These are phyloP conservation scores for Chytriomyces hyalinus DNA, from an alignment of 192 early-diverging fungal genomes.

Conservation along the genomic window DNA sequence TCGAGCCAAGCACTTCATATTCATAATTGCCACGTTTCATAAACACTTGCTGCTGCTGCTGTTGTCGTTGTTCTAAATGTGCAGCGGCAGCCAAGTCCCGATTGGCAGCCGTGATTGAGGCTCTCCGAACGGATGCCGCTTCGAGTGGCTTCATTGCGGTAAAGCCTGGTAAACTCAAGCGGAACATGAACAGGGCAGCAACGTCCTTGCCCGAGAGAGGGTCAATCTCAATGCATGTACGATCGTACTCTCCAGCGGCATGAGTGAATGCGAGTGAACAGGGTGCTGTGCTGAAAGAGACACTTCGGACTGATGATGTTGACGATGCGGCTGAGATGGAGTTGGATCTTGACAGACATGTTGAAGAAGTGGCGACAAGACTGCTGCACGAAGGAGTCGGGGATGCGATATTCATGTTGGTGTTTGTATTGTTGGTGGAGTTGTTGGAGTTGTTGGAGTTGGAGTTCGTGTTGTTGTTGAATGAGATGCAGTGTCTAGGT, in stretches of 20 bases:
- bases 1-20: not conserved
- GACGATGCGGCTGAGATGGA: not conserved
- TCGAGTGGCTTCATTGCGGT: not conserved
- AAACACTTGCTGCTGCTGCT: not conserved
- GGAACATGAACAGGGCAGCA: constrained; percentile 17
- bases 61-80: not conserved
- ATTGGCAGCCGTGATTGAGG: not conserved
- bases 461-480: too few relatives aligned
- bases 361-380: not conserved
- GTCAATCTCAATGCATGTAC: constrained; percentile 12
- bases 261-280: not conserved
- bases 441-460: too few relatives aligned
- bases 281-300: not conserved
- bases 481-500: not conserved
- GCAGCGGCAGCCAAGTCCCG: not conserved
- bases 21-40: not conserved
- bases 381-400: not conserved
- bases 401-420: not conserved
- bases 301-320: not conserved
- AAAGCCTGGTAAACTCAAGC: not conserved
- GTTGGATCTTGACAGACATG: not conserved
- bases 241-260: constrained; percentile 15
- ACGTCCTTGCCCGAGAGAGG: constrained; percentile 19
- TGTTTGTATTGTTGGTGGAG: too few relatives aligned
- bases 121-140: too few relatives aligned